Conservation (phyloP, 2,329 filamentous ascomycete species). For the Aurifilum marmelostoma region DNA sequence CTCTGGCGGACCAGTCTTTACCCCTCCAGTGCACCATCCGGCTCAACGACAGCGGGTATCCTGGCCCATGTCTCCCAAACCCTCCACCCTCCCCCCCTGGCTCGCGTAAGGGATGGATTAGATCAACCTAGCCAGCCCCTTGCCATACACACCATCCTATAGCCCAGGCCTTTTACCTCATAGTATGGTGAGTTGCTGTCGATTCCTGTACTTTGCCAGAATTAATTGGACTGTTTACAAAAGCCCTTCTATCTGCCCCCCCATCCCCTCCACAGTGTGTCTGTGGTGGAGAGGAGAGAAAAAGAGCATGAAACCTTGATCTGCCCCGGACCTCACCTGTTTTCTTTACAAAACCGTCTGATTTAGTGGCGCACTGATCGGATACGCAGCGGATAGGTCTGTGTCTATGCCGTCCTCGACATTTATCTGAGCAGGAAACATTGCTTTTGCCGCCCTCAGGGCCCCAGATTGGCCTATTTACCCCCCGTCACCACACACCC, state of each 20-base stretch:
- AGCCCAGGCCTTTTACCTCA: not conserved
- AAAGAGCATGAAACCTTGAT: not conserved
- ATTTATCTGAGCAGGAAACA: not conserved
- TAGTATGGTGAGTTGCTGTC: constrained; percentile 1
- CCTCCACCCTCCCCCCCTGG: constrained; percentile 15
- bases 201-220: not conserved
- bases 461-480: not conserved
- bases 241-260: not conserved
- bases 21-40: not conserved
- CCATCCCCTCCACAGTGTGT: not conserved
- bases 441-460: not conserved
- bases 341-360: not conserved
- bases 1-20: not conserved
- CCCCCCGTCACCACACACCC: not conserved
- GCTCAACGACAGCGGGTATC: not conserved
- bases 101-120: constrained; percentile 16
- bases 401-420: not conserved
- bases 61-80: constrained; percentile 8
- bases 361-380: not conserved
- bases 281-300: not conserved
- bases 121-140: constrained; percentile 1
- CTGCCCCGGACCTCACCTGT: not conserved
- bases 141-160: constrained; percentile 5
- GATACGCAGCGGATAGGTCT: not conserved
- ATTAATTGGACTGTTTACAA: not conserved